Percentiles rank a stretch among this genome's conserved stretches.
These are phyloP conservation scores for Kwoniella mangroviensis DNA, from an alignment of 768 basidiomycete species.

Conservation along the genomic window DNA sequence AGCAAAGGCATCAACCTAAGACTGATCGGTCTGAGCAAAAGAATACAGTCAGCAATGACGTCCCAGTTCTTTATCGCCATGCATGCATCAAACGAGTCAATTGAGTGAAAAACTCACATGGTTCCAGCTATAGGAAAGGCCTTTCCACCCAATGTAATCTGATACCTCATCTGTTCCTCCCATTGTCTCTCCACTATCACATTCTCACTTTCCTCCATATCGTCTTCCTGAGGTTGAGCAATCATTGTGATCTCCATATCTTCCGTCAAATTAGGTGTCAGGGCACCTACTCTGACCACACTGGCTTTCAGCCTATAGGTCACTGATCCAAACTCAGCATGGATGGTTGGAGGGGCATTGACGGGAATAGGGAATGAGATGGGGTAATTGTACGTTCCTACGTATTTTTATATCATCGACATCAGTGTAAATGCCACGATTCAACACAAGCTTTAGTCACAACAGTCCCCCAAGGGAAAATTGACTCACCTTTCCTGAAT, in stretches of 20 bases:
- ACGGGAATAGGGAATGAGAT: conserved; percentile 86
- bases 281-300: conserved; percentile 80
- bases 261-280: conserved; percentile 73
- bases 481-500: conserved; percentile 74
- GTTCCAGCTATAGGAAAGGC: conserved; percentile 81
- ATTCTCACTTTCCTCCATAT: conserved; percentile 77
- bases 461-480: too few species aligned
- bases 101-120: conserved; percentile 58
- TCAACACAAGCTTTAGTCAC: too few species aligned
- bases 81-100: neutral
- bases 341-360: conserved; percentile 75
- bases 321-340: conserved; percentile 75
- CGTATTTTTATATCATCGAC: neutral
- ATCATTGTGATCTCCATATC: conserved; percentile 75
- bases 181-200: conserved; percentile 86
- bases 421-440: too few species aligned
- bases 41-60: neutral
- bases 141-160: conserved; percentile 73
- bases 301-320: conserved; percentile 78
- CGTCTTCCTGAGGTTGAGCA: conserved; percentile 76
- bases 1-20: conserved; percentile 80
- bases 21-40: conserved; percentile 64
- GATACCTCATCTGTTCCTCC: conserved; percentile 78
- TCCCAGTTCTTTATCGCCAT: neutral
- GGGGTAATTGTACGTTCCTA: conserved; percentile 91